These are phyloP conservation scores for Elongisporangium senticosum DNA, from an alignment of 352 stramenopile species.

Conservation along the genomic window DNA sequence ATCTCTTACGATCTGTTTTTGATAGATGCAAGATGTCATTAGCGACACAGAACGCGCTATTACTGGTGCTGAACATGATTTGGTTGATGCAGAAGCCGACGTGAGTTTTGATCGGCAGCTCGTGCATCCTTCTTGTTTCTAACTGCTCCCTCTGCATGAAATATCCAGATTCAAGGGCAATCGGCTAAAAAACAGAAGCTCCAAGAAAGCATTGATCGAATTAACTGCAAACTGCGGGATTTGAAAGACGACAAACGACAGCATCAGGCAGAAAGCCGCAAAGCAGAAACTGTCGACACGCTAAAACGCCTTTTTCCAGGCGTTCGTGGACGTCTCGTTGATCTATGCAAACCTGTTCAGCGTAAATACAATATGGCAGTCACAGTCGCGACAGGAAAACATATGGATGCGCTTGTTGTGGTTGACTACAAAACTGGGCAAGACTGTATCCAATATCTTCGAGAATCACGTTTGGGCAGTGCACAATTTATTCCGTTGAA, in stretches of 20 bases:
- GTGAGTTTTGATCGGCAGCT: constrained; percentile 14
- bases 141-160: not conserved
- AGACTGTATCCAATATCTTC: constrained; percentile 92
- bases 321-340: constrained; percentile 94
- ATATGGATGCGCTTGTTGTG: constrained; percentile 94
- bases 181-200: constrained; percentile 57
- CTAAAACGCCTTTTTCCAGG: constrained; percentile 86
- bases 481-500: constrained; percentile 97
- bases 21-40: constrained; percentile 70
- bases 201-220: constrained; percentile 51
- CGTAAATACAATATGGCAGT: constrained; percentile 97
- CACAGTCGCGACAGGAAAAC: constrained; percentile 95
- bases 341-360: constrained; percentile 96
- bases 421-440: constrained; percentile 72
- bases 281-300: constrained; percentile 69
- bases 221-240: constrained; percentile 88
- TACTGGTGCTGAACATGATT: constrained; percentile 32
- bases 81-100: constrained; percentile 55
- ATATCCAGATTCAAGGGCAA: constrained; percentile 43
- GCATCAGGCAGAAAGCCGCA: constrained; percentile 87
- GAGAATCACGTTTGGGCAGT: constrained; percentile 91
- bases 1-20: not conserved
- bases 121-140: not conserved
- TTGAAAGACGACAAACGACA: constrained; percentile 90
- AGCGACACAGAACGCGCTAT: constrained; percentile 53